These are phyloP conservation scores for Verticillium tricorpus DNA, from an alignment of 2,329 filamentous ascomycete genomes.

Conservation along the genomic window DNA sequence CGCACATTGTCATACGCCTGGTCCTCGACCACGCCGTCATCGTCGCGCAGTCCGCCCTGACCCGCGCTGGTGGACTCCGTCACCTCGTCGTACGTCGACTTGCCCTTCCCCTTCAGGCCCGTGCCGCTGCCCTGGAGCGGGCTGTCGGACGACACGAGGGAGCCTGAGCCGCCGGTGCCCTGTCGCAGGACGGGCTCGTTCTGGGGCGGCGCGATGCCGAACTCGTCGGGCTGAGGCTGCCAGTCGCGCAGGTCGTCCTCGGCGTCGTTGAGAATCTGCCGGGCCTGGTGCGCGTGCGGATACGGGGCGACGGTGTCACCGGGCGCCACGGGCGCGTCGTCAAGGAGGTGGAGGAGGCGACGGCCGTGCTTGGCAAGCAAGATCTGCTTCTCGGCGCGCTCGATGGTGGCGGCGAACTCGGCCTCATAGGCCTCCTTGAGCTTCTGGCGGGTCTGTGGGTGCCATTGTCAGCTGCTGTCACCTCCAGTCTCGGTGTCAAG, in stretches of 20 bases:
- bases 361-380: constrained; percentile 89
- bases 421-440: constrained; percentile 90
- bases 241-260: constrained; percentile 83
- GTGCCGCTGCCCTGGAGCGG: neutral
- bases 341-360: constrained; percentile 76
- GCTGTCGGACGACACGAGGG: neutral
- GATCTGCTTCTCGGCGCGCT: constrained; percentile 94
- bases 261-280: constrained; percentile 86
- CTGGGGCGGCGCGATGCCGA: constrained; percentile 3
- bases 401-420: constrained; percentile 86
- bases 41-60: neutral
- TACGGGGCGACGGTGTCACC: constrained; percentile 74
- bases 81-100: neutral
- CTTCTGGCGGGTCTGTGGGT: constrained; percentile 77
- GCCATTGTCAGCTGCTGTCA: neutral
- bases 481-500: neutral
- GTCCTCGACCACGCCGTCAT: neutral
- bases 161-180: neutral
- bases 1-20: neutral
- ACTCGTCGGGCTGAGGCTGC: constrained; percentile 42
- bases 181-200: neutral
- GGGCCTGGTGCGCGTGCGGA: constrained; percentile 59
- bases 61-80: neutral
- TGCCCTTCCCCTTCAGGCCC: constrained; percentile 1
- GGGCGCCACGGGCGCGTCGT: constrained; percentile 85